Percentiles rank a stretch among this genome's conserved stretches.
phyloP scores from a whole-genome alignment of 257 asterid species.

The Haberlea rhodopensis region DNA sequence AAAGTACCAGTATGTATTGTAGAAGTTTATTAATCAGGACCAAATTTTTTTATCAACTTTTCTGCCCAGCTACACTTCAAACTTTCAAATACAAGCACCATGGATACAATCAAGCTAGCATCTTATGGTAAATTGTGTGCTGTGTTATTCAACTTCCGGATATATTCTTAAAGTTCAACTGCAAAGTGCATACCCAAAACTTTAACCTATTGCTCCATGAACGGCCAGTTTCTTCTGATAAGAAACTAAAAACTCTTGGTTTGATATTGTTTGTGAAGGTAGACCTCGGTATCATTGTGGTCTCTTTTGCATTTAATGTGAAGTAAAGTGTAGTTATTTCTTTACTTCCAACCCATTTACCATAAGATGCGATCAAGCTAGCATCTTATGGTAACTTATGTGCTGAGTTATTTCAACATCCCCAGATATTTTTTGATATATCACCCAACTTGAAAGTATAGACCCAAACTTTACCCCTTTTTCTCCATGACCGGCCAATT shows the following conservation, averaged over 20 bases:
- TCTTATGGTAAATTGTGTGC: not conserved
- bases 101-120: slow-evolving; percentile 5
- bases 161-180: not conserved
- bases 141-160: not conserved
- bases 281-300: not conserved
- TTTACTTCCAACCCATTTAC: too few species aligned
- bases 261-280: not conserved
- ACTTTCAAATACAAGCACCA: not conserved
- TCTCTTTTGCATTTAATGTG: not conserved
- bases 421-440: not conserved
- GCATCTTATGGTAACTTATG: not conserved
- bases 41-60: too few species aligned
- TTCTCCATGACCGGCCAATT: not conserved
- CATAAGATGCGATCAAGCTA: not conserved
- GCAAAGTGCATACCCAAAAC: not conserved
- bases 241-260: not conserved
- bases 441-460: not conserved
- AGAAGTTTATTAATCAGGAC: slow-evolving; percentile 9
- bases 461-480: not conserved
- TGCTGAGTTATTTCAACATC: not conserved
- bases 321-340: not conserved
- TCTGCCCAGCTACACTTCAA: too few species aligned
- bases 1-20: slow-evolving; percentile 75
- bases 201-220: not conserved
- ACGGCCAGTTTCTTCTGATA: too few species aligned